Evolutionary conservation across 2,329 filamentous ascomycete species (phyloP).

Genomic region (Allantophomopsis cytisporea): DNA sequence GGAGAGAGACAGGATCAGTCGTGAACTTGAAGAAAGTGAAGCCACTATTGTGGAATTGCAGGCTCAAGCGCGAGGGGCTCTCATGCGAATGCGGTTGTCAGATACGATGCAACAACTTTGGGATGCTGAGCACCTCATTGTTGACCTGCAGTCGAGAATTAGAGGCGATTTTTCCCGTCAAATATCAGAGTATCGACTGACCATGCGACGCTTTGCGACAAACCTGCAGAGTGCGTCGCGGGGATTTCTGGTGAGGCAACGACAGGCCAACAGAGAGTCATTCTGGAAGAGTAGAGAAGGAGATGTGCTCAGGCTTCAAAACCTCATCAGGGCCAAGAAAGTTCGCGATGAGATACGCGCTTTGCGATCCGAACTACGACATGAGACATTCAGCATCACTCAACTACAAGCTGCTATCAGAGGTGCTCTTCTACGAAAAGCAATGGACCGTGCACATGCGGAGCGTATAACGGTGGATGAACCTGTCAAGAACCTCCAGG

Average conservation of each 20-base stretch:
- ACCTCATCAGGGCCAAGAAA: slow-evolving; percentile 59
- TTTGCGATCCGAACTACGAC: slow-evolving; percentile 42
- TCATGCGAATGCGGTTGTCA: slow-evolving; percentile 65
- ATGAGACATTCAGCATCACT: slow-evolving; percentile 48
- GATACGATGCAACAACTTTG: slow-evolving; percentile 79
- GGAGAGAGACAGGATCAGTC: slow-evolving; percentile 1
- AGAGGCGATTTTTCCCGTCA: slow-evolving; percentile 81
- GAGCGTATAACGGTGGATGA: slow-evolving; percentile 37
- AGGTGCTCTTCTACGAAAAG: slow-evolving; percentile 51
- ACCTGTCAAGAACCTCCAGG: slow-evolving; percentile 46
- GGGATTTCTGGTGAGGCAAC: slow-evolving; percentile 59
- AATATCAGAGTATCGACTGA: slow-evolving; percentile 65
- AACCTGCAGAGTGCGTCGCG: slow-evolving; percentile 68
- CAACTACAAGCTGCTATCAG: slow-evolving; percentile 53
- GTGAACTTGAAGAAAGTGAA: slow-evolving; percentile 56
- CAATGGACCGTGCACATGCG: slow-evolving; percentile 37
- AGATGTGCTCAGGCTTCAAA: slow-evolving; percentile 70
- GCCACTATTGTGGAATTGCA: slow-evolving; percentile 65
- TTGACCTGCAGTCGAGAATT: slow-evolving; percentile 76
- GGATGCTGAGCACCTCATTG: slow-evolving; percentile 66
- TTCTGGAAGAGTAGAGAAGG: slow-evolving; percentile 58
- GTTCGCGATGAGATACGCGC: slow-evolving; percentile 43
- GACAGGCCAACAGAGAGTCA: slow-evolving; percentile 45
- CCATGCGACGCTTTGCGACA: slow-evolving; percentile 71
- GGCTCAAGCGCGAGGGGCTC: slow-evolving; percentile 69